Percentiles rank a stretch among this genome's conserved stretches.
phyloP scores from a whole-genome alignment of 805 yeast species.

The Metschnikowia santaceciliae region DNA sequence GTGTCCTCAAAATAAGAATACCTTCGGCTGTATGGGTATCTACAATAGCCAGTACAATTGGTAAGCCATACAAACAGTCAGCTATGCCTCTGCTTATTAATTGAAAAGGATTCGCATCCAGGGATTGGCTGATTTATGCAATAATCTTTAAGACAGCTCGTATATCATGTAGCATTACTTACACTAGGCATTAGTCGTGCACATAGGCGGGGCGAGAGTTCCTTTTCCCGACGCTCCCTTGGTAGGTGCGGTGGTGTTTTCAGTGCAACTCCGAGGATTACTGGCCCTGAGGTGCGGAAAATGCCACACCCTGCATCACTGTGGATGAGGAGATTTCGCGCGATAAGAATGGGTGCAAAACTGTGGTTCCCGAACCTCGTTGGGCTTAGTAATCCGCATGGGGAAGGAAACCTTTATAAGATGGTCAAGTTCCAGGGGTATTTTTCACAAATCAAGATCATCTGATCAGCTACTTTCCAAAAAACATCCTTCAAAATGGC shows the following conservation, averaged over 20 bases:
- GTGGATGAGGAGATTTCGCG: conserved; percentile 6
- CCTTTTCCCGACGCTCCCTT: neutral
- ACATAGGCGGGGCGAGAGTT: neutral
- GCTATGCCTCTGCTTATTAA: neutral
- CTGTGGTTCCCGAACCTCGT: conserved; percentile 7
- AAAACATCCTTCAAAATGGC: conserved; percentile 1
- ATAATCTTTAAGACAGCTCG: neutral
- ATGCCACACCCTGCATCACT: conserved; percentile 5
- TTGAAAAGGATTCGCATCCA: neutral
- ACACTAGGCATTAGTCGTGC: neutral
- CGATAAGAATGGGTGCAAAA: conserved; percentile 11
- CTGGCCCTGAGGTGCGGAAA: neutral
- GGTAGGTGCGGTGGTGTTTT: neutral
- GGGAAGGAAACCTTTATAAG: neutral
- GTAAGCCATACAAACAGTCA: neutral
- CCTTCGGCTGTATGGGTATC: neutral
- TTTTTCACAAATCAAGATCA: neutral
- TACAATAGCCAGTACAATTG: neutral
- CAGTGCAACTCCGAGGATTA: neutral
- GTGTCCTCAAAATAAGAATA: neutral
- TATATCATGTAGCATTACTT: neutral
- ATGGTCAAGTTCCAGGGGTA: too few species aligned
- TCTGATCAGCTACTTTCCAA: neutral
- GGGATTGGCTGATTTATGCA: neutral
- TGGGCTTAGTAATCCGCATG: neutral